Evolutionary conservation across 345 rosid species (phyloP).

Genomic region (Gossypium mustelinum): DNA sequence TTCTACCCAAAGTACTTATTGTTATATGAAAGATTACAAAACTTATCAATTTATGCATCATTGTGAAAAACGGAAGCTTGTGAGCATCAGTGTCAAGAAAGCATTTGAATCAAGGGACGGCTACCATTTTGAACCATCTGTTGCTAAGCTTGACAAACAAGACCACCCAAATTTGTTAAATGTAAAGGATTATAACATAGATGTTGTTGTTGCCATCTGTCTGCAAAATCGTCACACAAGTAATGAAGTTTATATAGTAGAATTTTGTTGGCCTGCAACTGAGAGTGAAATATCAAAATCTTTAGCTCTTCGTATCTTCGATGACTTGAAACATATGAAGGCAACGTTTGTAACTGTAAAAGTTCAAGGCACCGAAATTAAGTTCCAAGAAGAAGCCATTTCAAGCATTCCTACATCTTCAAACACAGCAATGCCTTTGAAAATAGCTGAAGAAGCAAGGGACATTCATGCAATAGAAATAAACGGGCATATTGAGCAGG

Average conservation of each 20-base stretch:
- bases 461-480: background rate
- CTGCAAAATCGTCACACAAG: background rate
- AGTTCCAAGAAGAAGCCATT: background rate
- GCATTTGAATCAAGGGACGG: background rate
- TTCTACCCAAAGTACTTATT: background rate
- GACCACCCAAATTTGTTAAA: rapidly evolving
- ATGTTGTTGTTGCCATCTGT: background rate
- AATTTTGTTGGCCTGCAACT: background rate
- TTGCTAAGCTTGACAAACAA: background rate
- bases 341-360: background rate
- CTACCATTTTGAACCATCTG: background rate
- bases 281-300: too few relatives aligned
- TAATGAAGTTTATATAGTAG: background rate
- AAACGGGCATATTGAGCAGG: background rate
- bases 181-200: too few relatives aligned
- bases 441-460: too few relatives aligned
- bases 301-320: background rate
- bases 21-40: background rate
- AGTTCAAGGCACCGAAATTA: background rate
- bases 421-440: too few relatives aligned
- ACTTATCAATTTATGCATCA: too few relatives aligned
- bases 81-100: background rate
- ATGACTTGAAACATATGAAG: background rate
- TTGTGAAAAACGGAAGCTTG: too few relatives aligned
- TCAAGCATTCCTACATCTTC: too few relatives aligned